These are phyloP conservation scores for Fragilariopsis cylindrus DNA, from an alignment of 108 stramenopile species.

Conservation along the genomic window DNA sequence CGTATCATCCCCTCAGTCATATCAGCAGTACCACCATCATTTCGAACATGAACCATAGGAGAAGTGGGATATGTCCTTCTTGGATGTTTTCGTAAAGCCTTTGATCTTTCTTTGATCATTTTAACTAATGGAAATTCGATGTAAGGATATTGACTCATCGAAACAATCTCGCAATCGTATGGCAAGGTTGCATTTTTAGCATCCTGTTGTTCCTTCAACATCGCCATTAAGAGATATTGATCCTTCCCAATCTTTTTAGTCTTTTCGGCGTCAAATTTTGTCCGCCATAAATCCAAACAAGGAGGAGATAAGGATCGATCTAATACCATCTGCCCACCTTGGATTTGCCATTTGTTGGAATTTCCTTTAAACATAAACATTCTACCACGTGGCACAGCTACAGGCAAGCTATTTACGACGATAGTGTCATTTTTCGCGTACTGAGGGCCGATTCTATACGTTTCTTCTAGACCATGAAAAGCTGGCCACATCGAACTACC, in stretches of 20 bases:
- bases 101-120: neutral
- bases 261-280: constrained; percentile 1
- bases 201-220: neutral
- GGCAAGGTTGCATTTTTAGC: neutral
- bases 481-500: neutral
- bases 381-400: neutral
- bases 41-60: constrained; percentile 16
- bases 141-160: constrained; percentile 18
- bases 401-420: neutral
- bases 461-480: constrained; percentile 14
- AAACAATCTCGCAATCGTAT: constrained; percentile 12
- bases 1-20: constrained; percentile 1
- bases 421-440: neutral
- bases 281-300: constrained; percentile 18
- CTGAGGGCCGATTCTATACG: constrained; percentile 7
- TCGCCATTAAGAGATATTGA: constrained; percentile 12
- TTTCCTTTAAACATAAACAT: constrained; percentile 28
- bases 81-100: neutral
- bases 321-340: constrained; percentile 26
- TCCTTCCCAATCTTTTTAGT: neutral
- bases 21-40: constrained; percentile 9
- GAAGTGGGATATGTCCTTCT: neutral
- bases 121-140: constrained; percentile 20
- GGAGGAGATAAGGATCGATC: constrained; percentile 21
- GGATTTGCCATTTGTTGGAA: constrained; percentile 4